Base-by-base conservation (phyloP, 2,329 filamentous ascomycete species). In the Dissoconium aciculare region DNA sequence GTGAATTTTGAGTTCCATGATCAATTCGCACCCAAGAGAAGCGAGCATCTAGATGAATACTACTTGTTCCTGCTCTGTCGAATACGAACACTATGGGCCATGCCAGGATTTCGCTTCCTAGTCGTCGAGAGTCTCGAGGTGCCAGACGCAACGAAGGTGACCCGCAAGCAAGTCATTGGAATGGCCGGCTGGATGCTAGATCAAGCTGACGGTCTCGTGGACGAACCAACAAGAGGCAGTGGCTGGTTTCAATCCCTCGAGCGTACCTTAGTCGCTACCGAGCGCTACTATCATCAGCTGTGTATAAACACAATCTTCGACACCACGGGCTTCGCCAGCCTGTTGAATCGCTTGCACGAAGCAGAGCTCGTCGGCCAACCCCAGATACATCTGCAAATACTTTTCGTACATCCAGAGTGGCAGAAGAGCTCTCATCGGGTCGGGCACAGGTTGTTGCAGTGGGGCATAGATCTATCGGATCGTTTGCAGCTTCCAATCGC, bases 101-200 rank as follows among this genome's bases (percentile, higher is more conserved):
- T 33, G 24, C 31, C 38, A 5, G 28, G 34, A 16, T 19, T 35
- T 12, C 34, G 38, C 6, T 41, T 36, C 25, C 41, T 41, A 39
- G 41, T 43, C 3, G 41, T 39, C 10, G 35, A 30, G 32, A 39
- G 31, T 19, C 27, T 17, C 15, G 17, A 26, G 5, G 10, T 21
- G n/a, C n/a, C 15, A 15, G 33, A 3, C 11, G 25, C 4, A 30
- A 17, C 4, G 33, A 35, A 11, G 32, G 30, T 4, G 15, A 30
- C 5, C 37, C 41, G 30, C 33, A 31, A 5, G 17, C 30, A 29
- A 17, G 30, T 41, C 10, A 14, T 43, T 12, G 41, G 41, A 6
- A 41, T 43, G 31, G 28, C 38, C 1, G 30, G 36, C 1, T 43
- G 41, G 41, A 37, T 41, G 27, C 33, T 36, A 3, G 32, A 36